Conservation (phyloP, 1,284 basidiomycete genomes). For the Fistulinella staudtii region DNA sequence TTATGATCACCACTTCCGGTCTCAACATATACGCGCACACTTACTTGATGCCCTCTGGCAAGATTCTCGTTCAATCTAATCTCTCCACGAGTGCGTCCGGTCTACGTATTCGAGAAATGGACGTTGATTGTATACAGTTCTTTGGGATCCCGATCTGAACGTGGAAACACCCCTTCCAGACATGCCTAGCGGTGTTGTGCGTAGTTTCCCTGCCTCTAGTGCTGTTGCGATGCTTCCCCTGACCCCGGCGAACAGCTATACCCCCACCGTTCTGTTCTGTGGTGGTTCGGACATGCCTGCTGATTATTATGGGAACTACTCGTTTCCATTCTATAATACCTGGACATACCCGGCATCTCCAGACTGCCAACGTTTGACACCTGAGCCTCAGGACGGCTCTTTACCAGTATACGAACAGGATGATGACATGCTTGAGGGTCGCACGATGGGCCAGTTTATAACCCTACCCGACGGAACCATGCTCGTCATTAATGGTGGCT, state of each 20-base stretch:
- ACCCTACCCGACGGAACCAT: conserved; percentile 73
- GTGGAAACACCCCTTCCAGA: conserved; percentile 56
- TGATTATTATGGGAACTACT: conserved; percentile 68
- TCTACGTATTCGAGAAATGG: not conserved
- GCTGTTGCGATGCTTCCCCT: conserved; percentile 89
- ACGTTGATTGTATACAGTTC: conserved; percentile 1
- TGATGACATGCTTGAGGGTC: conserved; percentile 71
- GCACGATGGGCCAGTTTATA: conserved; percentile 88
- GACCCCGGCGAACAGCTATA: conserved; percentile 86
- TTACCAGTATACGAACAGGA: conserved; percentile 55
- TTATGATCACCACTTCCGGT: conserved; percentile 80
- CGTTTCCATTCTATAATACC: conserved; percentile 60
- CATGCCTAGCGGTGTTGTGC: conserved; percentile 65
- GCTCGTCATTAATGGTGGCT: conserved; percentile 74
- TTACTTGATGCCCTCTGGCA: conserved; percentile 82
- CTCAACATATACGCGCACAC: conserved; percentile 88
- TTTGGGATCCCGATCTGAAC: conserved; percentile 62
- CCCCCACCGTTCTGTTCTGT: conserved; percentile 83
- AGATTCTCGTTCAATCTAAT: conserved; percentile 83
- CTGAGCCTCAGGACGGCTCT: conserved; percentile 69
- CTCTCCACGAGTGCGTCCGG: conserved; percentile 60
- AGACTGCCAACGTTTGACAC: conserved; percentile 73
- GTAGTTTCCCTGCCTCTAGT: conserved; percentile 92
- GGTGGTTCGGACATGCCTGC: conserved; percentile 79
- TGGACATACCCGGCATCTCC: conserved; percentile 60